Base-by-base conservation (phyloP, 805 yeast species). In the Lachancea waltii region DNA sequence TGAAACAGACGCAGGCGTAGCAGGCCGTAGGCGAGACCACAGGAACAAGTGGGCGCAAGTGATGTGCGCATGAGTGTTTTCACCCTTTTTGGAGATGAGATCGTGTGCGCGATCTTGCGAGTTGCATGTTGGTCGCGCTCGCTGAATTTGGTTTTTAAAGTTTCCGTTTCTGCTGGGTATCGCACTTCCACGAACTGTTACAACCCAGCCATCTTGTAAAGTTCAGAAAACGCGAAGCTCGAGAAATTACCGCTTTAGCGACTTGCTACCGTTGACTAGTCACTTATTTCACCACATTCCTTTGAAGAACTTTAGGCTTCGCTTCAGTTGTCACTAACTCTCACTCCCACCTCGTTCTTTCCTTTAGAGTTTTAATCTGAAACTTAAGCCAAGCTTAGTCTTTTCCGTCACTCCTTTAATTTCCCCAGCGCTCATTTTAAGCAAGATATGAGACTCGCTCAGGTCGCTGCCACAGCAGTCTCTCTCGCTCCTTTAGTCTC, bases 401-500 rank as follows among this genome's bases (percentile, higher is more conserved):
- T n/a, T n/a, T 25, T 6, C 9, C 33, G 22, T 29, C 39, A 15
- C 28, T 36, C 31, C 40, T 30, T 27, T 29, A 14, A 16, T 14
- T 14, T 7, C 26, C 26, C 7, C 26, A 23, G 13, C 13, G 10
- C 13, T 13, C 10, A 13, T 11, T 27, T 15, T 27, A n/a, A 16
- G 18, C 16, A n/a, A 16, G 14, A 10, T 16, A 51, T 51, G 56
- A 49, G 42, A 42, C 43, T 50, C 21, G 16, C 48, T 23, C 35
- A 32, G 9, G 24, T 31, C 9, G 43, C 40, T 36, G 29, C 45
- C 34, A 35, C 46, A 21, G 43, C 48, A n/a, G 33, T 52, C 28
- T 40, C 55, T 18, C 32, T 32, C 36, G 51, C 54, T 26, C 53
- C 65, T n/a, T 35, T 48, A 14, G 44, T 60, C 27, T 46, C 53